phyloP scores from a whole-genome alignment of 495 filamentous ascomycete species.

The Oleoguttula mirabilis region DNA sequence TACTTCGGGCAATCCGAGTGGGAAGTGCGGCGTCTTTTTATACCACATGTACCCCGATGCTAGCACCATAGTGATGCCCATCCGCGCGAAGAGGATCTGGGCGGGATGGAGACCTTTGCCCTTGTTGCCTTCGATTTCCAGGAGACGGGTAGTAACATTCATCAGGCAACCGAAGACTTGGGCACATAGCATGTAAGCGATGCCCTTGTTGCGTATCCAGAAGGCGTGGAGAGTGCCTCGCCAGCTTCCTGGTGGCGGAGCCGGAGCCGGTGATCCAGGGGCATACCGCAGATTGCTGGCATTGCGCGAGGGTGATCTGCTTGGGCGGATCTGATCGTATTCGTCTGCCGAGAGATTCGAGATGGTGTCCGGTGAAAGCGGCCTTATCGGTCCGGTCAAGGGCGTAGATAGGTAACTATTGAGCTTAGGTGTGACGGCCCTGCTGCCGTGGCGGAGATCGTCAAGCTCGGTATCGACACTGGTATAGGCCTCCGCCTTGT shows the following conservation, averaged over 20 bases:
- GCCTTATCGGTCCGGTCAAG: slow-evolving; percentile 20
- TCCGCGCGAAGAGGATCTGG: slow-evolving; percentile 78
- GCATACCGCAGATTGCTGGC: not conserved
- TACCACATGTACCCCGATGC: slow-evolving; percentile 67
- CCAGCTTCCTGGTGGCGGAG: slow-evolving; percentile 14
- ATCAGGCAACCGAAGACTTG: slow-evolving; percentile 82
- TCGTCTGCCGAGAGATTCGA: slow-evolving; percentile 30
- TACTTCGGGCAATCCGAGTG: slow-evolving; percentile 56
- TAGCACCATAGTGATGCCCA: slow-evolving; percentile 60
- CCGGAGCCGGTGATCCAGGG: not conserved
- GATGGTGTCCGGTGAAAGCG: slow-evolving; percentile 27
- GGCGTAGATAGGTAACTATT: slow-evolving; percentile 20
- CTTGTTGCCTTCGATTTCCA: slow-evolving; percentile 56
- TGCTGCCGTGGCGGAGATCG: no score
- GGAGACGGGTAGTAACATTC: slow-evolving; percentile 69
- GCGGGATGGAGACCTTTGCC: slow-evolving; percentile 68
- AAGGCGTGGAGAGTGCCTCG: slow-evolving; percentile 18
- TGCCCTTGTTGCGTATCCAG: slow-evolving; percentile 52
- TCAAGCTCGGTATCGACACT: no score
- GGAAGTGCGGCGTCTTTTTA: slow-evolving; percentile 50
- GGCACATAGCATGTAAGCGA: slow-evolving; percentile 58
- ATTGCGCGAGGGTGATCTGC: not conserved
- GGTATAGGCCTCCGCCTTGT: no score
- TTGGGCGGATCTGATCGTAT: slow-evolving; percentile 16
- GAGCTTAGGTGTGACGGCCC: no score